Evolutionary conservation across 176 grass and related monocot species (phyloP).

Genomic region (Miscanthus lutarioriparius): DNA sequence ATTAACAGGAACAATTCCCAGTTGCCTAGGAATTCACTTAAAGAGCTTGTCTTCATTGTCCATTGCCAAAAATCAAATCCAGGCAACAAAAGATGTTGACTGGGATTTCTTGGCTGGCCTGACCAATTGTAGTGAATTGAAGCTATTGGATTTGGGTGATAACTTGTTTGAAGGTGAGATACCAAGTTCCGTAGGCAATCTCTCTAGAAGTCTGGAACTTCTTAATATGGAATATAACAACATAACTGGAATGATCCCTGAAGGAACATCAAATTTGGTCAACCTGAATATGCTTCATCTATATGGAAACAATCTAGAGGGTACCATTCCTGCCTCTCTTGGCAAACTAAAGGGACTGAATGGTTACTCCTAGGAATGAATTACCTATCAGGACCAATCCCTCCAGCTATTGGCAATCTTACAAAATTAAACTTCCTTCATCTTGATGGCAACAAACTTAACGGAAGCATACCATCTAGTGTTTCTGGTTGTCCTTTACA

Average conservation of each 20-base stretch:
- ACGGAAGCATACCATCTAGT: too few relatives aligned
- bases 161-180: background rate
- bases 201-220: background rate
- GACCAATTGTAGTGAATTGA: constrained; percentile 15
- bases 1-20: constrained; percentile 30
- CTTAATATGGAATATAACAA: background rate
- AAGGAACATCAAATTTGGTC: background rate
- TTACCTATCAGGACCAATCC: too few relatives aligned
- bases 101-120: constrained; percentile 28
- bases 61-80: constrained; percentile 12
- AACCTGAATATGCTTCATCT: too few relatives aligned
- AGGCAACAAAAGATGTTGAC: constrained; percentile 27
- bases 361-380: too few relatives aligned
- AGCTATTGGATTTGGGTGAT: background rate
- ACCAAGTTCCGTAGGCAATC: constrained; percentile 2
- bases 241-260: background rate
- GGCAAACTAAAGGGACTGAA: too few relatives aligned
- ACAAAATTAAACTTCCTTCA: too few relatives aligned
- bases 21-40: constrained; percentile 11
- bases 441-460: too few relatives aligned
- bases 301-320: too few relatives aligned
- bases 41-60: background rate
- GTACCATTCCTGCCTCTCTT: too few relatives aligned
- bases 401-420: too few relatives aligned
- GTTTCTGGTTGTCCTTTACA: too few relatives aligned